Evolutionary conservation across 495 filamentous ascomycete species (phyloP).

Genomic region (Opeltia flavorubescens): DNA sequence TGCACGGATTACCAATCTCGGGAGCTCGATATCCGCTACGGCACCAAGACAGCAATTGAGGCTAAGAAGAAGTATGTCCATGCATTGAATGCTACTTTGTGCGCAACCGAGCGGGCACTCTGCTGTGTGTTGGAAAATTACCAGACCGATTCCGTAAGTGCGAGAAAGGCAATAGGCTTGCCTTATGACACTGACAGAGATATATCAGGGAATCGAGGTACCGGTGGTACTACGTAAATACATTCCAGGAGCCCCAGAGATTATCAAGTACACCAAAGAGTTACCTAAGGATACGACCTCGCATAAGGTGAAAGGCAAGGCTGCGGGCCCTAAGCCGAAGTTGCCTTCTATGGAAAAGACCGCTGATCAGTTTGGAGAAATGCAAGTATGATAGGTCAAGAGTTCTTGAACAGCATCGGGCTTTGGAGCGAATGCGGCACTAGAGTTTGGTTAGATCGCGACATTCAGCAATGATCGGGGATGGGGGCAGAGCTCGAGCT

Average conservation of each 20-base stretch:
- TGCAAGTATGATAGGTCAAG: slow-evolving; percentile 2
- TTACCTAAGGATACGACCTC: slow-evolving; percentile 62
- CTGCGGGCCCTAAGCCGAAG: slow-evolving; percentile 22
- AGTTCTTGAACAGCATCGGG: too few relatives aligned
- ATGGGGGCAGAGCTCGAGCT: too few relatives aligned
- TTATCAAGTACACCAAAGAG: slow-evolving; percentile 77
- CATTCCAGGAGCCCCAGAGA: slow-evolving; percentile 75
- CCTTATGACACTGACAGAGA: neutral
- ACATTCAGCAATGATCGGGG: too few relatives aligned
- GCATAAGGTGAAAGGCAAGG: slow-evolving; percentile 37
- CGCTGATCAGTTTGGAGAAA: slow-evolving; percentile 3
- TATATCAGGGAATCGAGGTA: slow-evolving; percentile 57
- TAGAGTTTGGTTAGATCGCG: too few relatives aligned
- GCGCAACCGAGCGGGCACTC: slow-evolving; percentile 82
- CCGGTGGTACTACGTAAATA: slow-evolving; percentile 84
- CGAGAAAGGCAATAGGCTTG: neutral
- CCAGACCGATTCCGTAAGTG: slow-evolving; percentile 64
- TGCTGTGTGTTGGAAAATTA: slow-evolving; percentile 96
- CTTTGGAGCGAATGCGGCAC: too few relatives aligned
- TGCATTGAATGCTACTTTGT: slow-evolving; percentile 80
- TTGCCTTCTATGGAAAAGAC: slow-evolving; percentile 3
- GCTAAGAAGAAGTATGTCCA: slow-evolving; percentile 87
- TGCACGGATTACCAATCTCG: slow-evolving; percentile 92
- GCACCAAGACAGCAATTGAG: slow-evolving; percentile 64
- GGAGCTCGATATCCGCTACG: slow-evolving; percentile 74